Percentiles rank a stretch among this genome's conserved stretches.
Evolutionary conservation across 1,284 basidiomycete species (phyloP).

Genomic region (Volvariella volvacea): DNA sequence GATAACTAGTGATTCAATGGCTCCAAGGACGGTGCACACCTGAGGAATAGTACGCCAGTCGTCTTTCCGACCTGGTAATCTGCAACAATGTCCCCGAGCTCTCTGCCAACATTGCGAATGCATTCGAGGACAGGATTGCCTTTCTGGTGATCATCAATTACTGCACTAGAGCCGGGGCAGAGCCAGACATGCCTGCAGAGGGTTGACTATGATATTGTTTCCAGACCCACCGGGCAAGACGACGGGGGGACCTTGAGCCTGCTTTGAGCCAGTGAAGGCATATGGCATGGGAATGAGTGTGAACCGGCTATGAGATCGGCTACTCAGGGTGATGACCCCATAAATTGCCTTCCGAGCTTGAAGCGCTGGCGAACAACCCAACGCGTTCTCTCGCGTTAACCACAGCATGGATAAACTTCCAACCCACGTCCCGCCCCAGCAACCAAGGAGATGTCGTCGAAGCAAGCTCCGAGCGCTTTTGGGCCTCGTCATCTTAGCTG

Average conservation of each 20-base stretch:
- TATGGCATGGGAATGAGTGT: not conserved
- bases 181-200: conserved; percentile 30
- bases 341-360: not conserved
- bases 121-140: conserved; percentile 84
- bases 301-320: not conserved
- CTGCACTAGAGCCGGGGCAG: not conserved
- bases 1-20: not conserved
- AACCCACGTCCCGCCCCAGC: conserved; percentile 6
- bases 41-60: conserved; percentile 88
- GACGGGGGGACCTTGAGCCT: conserved; percentile 41
- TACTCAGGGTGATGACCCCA: not conserved
- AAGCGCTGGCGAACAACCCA: not conserved
- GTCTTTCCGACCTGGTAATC: conserved; percentile 97
- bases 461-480: not conserved
- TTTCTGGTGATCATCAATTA: conserved; percentile 39
- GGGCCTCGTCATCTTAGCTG: not conserved
- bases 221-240: conserved; percentile 55
- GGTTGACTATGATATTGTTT: conserved; percentile 73
- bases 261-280: conserved; percentile 6
- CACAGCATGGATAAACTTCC: conserved; percentile 22
- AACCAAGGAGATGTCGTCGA: not conserved
- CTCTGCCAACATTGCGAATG: conserved; percentile 86
- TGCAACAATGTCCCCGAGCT: conserved; percentile 89
- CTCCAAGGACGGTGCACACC: conserved; percentile 39
- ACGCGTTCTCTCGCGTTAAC: not conserved